phyloP scores from a whole-genome alignment of 768 basidiomycete genomes.

The Podaxis sp. region DNA sequence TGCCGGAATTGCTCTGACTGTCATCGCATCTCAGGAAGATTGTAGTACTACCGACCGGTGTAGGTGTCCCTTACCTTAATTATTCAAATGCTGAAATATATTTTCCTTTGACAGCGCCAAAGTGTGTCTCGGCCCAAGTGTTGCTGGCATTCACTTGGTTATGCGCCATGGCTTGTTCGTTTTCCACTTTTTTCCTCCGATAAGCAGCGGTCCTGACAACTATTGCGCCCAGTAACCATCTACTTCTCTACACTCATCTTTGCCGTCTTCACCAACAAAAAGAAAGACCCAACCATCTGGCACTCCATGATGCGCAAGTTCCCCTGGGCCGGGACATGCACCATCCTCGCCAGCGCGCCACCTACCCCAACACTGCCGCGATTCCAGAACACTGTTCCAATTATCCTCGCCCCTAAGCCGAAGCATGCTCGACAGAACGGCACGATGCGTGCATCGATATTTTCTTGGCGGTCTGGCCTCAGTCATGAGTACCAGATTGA shows the following conservation, averaged over 20 bases:
- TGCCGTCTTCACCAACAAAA: constrained; percentile 36
- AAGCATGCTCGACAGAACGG: constrained; percentile 25
- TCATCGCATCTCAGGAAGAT: constrained; percentile 11
- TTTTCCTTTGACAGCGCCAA: constrained; percentile 12
- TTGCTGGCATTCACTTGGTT: constrained; percentile 64
- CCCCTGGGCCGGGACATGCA: constrained; percentile 28
- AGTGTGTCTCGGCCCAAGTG: constrained; percentile 53
- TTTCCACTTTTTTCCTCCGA: background rate
- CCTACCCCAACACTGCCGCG: constrained; percentile 29
- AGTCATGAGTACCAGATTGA: constrained; percentile 48
- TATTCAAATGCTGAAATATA: background rate
- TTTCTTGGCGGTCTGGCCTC: constrained; percentile 38
- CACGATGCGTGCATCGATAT: constrained; percentile 28
- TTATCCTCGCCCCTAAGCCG: constrained; percentile 45
- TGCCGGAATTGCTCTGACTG: constrained; percentile 22
- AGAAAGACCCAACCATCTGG: constrained; percentile 52
- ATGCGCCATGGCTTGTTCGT: constrained; percentile 31
- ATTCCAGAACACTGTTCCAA: constrained; percentile 35
- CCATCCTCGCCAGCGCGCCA: constrained; percentile 31
- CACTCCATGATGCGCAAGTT: constrained; percentile 44
- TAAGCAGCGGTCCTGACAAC: background rate
- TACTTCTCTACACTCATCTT: constrained; percentile 53
- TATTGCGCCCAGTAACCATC: constrained; percentile 42
- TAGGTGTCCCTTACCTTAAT: background rate
- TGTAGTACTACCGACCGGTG: constrained; percentile 5